phyloP scores from a whole-genome alignment of 441 rosid species.

The Flueggea neowawraea region DNA sequence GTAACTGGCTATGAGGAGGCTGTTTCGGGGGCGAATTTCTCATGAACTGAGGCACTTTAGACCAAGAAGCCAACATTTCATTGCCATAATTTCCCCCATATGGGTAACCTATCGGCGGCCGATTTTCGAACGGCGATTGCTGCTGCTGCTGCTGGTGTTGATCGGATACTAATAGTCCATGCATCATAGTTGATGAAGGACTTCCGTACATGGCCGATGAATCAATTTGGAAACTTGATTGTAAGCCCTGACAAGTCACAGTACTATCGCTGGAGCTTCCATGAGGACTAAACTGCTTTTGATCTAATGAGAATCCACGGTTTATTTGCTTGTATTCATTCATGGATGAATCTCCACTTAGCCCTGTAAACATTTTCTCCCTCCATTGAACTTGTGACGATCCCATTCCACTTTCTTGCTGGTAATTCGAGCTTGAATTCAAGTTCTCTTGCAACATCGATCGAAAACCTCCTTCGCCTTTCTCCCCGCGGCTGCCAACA shows the following conservation, averaged over 20 bases:
- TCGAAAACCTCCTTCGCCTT: conserved; percentile 64
- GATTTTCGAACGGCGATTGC: conserved; percentile 28
- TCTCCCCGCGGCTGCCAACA: conserved; percentile 52
- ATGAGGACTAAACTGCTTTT: conserved; percentile 54
- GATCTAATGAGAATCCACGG: conserved; percentile 61
- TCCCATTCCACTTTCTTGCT: conserved; percentile 37
- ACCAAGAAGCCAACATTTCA: conserved; percentile 48
- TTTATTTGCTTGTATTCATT: conserved; percentile 42
- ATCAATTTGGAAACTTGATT: conserved; percentile 54
- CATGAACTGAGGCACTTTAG: conserved; percentile 60
- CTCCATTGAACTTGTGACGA: conserved; percentile 56
- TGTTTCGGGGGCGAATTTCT: conserved; percentile 72
- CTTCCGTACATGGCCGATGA: conserved; percentile 49
- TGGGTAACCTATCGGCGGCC: conserved; percentile 28
- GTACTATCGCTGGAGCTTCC: conserved; percentile 65
- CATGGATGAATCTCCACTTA: conserved; percentile 18
- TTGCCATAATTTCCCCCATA: conserved; percentile 40
- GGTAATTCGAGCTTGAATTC: conserved; percentile 43
- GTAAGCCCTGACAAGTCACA: conserved; percentile 53
- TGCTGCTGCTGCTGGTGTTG: conserved; percentile 20
- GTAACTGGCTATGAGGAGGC: conserved; percentile 51
- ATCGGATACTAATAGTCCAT: conserved; percentile 48
- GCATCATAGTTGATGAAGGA: conserved; percentile 41
- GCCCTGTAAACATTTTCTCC: conserved; percentile 25
- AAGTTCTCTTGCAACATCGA: conserved; percentile 75